Conservation (phyloP, 2,329 filamentous ascomycete genomes). For the Microcyclospora tardicrescens region DNA sequence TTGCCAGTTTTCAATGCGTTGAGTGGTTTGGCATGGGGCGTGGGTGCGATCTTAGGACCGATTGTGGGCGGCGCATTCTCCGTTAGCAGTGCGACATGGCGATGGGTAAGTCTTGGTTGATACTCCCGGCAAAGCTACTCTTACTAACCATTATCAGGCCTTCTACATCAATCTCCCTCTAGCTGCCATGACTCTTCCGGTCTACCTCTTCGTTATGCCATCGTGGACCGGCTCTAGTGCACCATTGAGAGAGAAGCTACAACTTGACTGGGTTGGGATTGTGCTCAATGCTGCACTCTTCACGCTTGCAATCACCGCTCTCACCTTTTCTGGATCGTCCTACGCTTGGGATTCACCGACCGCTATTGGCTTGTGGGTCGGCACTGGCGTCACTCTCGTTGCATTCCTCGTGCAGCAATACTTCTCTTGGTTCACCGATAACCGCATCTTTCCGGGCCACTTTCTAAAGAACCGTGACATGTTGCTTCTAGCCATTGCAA, state of each 20-base stretch:
- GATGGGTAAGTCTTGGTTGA: constrained; percentile 15
- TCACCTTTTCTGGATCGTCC: constrained; percentile 38
- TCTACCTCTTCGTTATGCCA: constrained; percentile 34
- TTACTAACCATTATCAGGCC: constrained; percentile 8
- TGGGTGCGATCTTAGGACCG: constrained; percentile 18
- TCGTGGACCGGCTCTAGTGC: no score
- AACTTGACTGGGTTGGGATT: constrained; percentile 32
- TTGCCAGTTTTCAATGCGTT: constrained; percentile 9
- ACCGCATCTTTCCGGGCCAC: constrained; percentile 38
- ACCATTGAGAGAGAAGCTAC: no score
- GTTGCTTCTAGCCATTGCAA: constrained; percentile 33
- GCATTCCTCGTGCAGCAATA: constrained; percentile 38
- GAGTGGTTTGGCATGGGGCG: constrained; percentile 15
- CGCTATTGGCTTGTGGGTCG: constrained; percentile 36
- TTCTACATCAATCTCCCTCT: constrained; percentile 46
- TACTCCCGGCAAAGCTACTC: no score
- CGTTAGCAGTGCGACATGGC: constrained; percentile 15
- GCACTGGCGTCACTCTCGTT: constrained; percentile 33
- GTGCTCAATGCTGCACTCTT: constrained; percentile 33
- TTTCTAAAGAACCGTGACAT: constrained; percentile 29
- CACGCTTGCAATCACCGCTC: constrained; percentile 33
- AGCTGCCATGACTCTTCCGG: constrained; percentile 31
- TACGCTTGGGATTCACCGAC: constrained; percentile 36
- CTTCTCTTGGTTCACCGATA: constrained; percentile 35
- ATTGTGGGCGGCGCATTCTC: constrained; percentile 23